These are phyloP conservation scores for Cyberlindnera americana DNA, from an alignment of 805 yeast species.

Conservation along the genomic window DNA sequence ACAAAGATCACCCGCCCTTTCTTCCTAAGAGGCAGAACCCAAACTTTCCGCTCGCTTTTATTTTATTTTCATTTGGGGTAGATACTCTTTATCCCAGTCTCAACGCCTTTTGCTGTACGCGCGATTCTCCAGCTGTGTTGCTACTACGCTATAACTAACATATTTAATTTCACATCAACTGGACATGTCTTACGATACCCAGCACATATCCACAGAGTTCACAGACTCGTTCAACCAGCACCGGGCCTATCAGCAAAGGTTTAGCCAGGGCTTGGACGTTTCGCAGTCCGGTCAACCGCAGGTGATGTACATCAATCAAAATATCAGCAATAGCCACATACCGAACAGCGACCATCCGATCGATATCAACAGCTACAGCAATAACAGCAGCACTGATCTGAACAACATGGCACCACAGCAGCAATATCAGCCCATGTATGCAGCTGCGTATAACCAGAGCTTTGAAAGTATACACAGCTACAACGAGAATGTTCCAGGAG, in stretches of 20 bases:
- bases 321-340: neutral
- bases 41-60: too few species aligned
- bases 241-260: conserved; percentile 1
- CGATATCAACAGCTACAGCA: neutral
- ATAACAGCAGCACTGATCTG: neutral
- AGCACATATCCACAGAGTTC: conserved; percentile 2
- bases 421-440: conserved; percentile 6
- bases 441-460: conserved; percentile 7
- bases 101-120: too few species aligned
- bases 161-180: neutral
- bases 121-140: too few species aligned
- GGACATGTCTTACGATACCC: conserved; percentile 6
- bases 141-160: too few species aligned
- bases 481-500: conserved; percentile 12
- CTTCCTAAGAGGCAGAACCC: too few species aligned
- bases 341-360: neutral
- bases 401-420: neutral
- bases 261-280: neutral
- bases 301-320: conserved; percentile 5
- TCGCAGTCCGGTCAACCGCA: conserved; percentile 3
- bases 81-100: too few species aligned
- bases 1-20: too few species aligned
- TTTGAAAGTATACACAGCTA: conserved; percentile 8
- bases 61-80: too few species aligned
- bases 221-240: conserved; percentile 4